phyloP scores from a whole-genome alignment of 176 grass and related monocot species.

The Phragmites australis region DNA sequence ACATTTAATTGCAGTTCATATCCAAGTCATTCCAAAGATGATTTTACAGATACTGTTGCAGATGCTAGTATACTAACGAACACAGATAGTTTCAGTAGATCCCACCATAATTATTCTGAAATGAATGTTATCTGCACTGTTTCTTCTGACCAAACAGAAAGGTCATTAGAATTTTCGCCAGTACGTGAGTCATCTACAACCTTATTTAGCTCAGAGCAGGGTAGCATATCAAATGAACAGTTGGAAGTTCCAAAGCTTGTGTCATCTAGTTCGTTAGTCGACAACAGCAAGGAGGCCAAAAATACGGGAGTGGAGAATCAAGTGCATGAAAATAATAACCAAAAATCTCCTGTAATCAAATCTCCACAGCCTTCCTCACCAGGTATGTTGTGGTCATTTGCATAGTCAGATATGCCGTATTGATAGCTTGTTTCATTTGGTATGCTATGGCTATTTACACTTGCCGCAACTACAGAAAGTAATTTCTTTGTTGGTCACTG shows the following conservation, averaged over 20 bases:
- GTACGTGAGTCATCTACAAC: slow-evolving; percentile 46
- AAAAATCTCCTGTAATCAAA: slow-evolving; percentile 22
- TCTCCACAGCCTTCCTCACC: slow-evolving; percentile 33
- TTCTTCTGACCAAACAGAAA: slow-evolving; percentile 43
- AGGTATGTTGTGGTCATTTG: slow-evolving; percentile 37
- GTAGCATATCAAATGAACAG: slow-evolving; percentile 27
- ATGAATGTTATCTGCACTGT: slow-evolving; percentile 11
- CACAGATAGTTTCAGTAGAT: slow-evolving; percentile 33
- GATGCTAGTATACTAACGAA: slow-evolving; percentile 17
- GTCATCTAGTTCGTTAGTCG: slow-evolving; percentile 44
- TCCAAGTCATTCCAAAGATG: slow-evolving; percentile 28
- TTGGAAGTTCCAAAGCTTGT: slow-evolving; percentile 35
- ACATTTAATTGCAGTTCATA: slow-evolving; percentile 43
- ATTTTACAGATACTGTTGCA: slow-evolving; percentile 14
- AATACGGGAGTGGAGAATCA: slow-evolving; percentile 37
- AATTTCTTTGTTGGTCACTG: not conserved
- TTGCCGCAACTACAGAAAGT: slow-evolving; percentile 28
- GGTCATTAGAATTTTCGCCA: slow-evolving; percentile 53
- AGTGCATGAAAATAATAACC: slow-evolving; percentile 9
- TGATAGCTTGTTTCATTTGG: slow-evolving; percentile 38
- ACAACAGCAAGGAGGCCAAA: slow-evolving; percentile 42
- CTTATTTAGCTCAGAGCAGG: slow-evolving; percentile 32
- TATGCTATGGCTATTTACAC: not conserved
- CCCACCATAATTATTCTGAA: slow-evolving; percentile 34
- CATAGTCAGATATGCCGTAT: slow-evolving; percentile 20